Evolutionary conservation across 2,329 filamentous ascomycete genomes (phyloP).

Genomic region (Colletotrichum filicis): DNA sequence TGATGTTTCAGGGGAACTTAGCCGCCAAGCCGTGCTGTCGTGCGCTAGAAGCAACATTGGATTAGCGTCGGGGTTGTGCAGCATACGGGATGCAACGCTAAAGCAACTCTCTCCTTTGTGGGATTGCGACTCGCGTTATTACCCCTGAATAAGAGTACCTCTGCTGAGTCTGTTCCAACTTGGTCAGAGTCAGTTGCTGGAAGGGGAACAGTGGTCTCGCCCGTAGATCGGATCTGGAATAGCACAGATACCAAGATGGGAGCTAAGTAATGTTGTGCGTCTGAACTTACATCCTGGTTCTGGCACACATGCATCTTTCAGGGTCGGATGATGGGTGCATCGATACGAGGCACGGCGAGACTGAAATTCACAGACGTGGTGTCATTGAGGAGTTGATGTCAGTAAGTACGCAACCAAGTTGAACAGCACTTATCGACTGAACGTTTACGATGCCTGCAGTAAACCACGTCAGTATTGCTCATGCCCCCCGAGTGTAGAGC

Average conservation of each 20-base stretch:
- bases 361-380: not conserved
- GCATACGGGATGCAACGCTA: not conserved
- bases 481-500: too few species aligned
- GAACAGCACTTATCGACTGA: not conserved
- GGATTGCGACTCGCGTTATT: not conserved
- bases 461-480: not conserved
- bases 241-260: not conserved
- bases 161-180: not conserved
- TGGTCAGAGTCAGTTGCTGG: not conserved
- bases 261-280: not conserved
- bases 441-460: too few species aligned
- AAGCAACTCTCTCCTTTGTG: not conserved
- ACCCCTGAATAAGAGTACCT: slow-evolving; percentile 12
- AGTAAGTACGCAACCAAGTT: not conserved
- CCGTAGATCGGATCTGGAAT: not conserved
- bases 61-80: slow-evolving; percentile 5
- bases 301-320: not conserved
- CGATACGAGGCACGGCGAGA: not conserved
- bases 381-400: not conserved
- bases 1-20: slow-evolving; percentile 24
- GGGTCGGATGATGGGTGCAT: slow-evolving; percentile 10
- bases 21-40: slow-evolving; percentile 3
- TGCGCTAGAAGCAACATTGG: slow-evolving; percentile 1
- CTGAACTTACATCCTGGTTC: not conserved
- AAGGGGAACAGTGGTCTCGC: slow-evolving; percentile 4